These are phyloP conservation scores for Sarocladium oryzae DNA, from an alignment of 2,329 filamentous ascomycete species.

Conservation along the genomic window DNA sequence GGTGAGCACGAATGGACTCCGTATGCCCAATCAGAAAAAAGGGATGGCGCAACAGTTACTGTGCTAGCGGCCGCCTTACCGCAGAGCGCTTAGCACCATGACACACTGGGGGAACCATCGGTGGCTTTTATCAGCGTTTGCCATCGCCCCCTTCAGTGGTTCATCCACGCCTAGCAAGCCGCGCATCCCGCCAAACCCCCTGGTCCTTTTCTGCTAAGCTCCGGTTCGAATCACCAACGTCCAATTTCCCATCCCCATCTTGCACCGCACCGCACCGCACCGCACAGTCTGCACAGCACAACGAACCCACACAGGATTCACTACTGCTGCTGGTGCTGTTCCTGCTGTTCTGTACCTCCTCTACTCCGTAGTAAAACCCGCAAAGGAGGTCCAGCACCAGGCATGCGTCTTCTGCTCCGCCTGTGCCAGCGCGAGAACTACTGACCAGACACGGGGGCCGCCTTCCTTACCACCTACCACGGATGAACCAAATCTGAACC, in stretches of 20 bases:
- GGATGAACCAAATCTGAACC: not conserved
- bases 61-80: slow-evolving; percentile 1
- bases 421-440: not conserved
- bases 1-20: not conserved
- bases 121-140: not conserved
- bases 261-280: not conserved
- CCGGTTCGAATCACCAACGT: slow-evolving; percentile 8
- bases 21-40: not conserved
- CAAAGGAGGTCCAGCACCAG: slow-evolving; percentile 3
- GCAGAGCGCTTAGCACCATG: not conserved
- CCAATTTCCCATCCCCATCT: slow-evolving; percentile 10
- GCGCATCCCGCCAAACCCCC: not conserved
- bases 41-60: slow-evolving; percentile 2
- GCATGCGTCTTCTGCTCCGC: slow-evolving; percentile 6
- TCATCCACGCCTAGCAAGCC: not conserved
- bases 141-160: slow-evolving; percentile 3
- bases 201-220: slow-evolving; percentile 3
- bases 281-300: not conserved
- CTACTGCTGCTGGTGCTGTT: slow-evolving; percentile 1
- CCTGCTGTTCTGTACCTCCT: not conserved
- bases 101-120: not conserved
- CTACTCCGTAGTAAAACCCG: slow-evolving; percentile 8
- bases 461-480: not conserved
- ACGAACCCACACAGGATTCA: not conserved
- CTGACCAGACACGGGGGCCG: too few species aligned